Evolutionary conservation across 1,284 basidiomycete species (phyloP), one percentile per base, ranked within the genome.

Genomic region (Irpex sp.): DNA sequence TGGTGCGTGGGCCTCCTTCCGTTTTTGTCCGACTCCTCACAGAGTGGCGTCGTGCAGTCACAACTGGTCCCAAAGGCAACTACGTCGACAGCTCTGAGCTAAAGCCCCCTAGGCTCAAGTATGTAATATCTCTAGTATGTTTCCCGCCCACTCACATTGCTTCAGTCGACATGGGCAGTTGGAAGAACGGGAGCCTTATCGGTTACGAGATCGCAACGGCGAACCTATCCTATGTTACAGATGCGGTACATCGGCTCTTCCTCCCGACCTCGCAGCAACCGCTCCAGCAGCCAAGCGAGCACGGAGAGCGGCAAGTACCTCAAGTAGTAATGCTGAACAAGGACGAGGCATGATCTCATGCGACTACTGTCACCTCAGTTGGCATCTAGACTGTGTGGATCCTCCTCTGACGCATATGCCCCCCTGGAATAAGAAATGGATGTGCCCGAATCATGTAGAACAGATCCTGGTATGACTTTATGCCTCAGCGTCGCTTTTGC

Each of bases 371-470:
- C 83, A 85, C 63, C 83, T 97, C 61, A 93, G 97, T 75, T 99
- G 97, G 94, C 97, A 99, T 75, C 84, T 98, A 61, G 97, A 99
- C 74, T 99, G 97, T 72, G 80, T 99, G 37, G 89, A 93, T 69
- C 97, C 97, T 17, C 97, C 97, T 1, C 79, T 98, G 68, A 81
- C 90, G 19, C 83, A 83, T 54, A 90, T 98, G 86, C 97, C 97
- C 3, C 84, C 90, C 31, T 86, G 91, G 62, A 87, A 87, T 67
- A 90, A 90, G 78, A 97, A 96, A 76, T 99, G 97, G 97, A 98
- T 97, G 94, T 99, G 97, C 77, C 97, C 97, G 1, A 94, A 95
- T 70, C 97, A 99, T 74, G 88, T 89, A 33, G 93, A 97, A 65
- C 87, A 89, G 66, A 82, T 91, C 63, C 75, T 92, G 65, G 91